Base-by-base conservation (phyloP, 2,329 filamentous ascomycete species). In the Talaromyces sp. region DNA sequence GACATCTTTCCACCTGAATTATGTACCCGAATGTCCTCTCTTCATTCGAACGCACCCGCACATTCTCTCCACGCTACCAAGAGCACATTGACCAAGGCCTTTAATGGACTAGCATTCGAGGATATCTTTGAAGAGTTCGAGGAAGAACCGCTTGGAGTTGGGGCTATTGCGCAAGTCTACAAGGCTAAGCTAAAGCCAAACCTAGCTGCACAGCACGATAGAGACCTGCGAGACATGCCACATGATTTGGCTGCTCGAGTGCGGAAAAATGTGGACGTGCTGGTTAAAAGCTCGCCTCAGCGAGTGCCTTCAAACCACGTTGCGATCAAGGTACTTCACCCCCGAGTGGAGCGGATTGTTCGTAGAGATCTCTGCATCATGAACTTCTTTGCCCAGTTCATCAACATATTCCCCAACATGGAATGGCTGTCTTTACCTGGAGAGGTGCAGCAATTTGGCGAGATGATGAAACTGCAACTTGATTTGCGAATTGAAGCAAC, bases 391-490 rank as follows among this genome's bases (percentile, higher is more conserved):
- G 95, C 95, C 16, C 83, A 86, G 0, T 71, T 90, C 5, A 87
- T 99, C 67, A 96, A 98, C 75, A 79, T 85, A 1, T 89, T 99
- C 34, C 95, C 95, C 0, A 96, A 93, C 0, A 95, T 99, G 72
- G 92, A 98, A 76, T 99, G 95, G 95, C 83, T 99, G 5, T 97
- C 94, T 0, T 86, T 99, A 8, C 95, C 95, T 0, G 94, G 97
- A 68, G 95, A 99, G 74, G 95, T 98, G 3, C 78, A 83, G 14
- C 92, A 98, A 70, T 99, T 99, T 71, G 94, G 93, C 28, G 90
- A 96, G 72, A 99, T 99, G 95, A 99, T 99, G 95, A 89, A 89
- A 69, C 81, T 98, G n/a, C 95, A 99, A 73, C 82, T 99, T 2
- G 95, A 99, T 75, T 83, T 99, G 40, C 89, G 95, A 58, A 98